Base-by-base conservation (phyloP, 768 basidiomycete species). In the Suillus tomentosus region DNA sequence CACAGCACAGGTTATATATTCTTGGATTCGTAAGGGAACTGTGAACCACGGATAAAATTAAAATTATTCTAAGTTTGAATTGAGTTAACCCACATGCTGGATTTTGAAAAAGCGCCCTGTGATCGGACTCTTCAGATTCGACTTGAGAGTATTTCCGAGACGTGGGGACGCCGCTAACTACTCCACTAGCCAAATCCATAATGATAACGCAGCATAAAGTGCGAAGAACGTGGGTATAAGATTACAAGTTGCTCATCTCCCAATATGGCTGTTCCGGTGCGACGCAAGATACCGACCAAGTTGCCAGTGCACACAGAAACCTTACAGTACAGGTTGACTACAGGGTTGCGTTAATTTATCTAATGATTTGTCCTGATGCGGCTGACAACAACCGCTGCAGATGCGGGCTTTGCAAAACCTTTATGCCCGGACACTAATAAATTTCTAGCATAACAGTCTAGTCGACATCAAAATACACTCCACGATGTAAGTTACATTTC, bases 31-130 rank as follows among this genome's bases (percentile, higher is more conserved):
- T 61, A 60, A 60, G 58, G 45, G 62, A 65, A 64, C 64, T 67
- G 66, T 70, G 73, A 65, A 64, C 68, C 64, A 62, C 53, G 62
- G 8, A 67, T 63, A 47, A 68, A 66, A 56, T 65, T 67, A 73
- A 68, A 69, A 76, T 72, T 79, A 79, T 81, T 84, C 84, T 81
- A 81, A 82, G 82, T 87, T 86, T 82, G 79, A 79, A 81, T 84
- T 84, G 80, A 81, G 82, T 82, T 84, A 78, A 67, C 67, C 10
- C 66, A 73, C 72, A 74, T 65, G 66, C 59, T 62, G 61, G 58
- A 47, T 36, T 59, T 58, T 65, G 64, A 48, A 48, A 62, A 68
- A 63, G 67, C 62, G 47, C 43, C 45, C 31, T 65, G 50, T 66
- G 72, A 74, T 75, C 73, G 72, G 72, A 64, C 54, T 42, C 48